phyloP scores from a whole-genome alignment of 1,284 basidiomycete species.

The Amylostereum areolatum region DNA sequence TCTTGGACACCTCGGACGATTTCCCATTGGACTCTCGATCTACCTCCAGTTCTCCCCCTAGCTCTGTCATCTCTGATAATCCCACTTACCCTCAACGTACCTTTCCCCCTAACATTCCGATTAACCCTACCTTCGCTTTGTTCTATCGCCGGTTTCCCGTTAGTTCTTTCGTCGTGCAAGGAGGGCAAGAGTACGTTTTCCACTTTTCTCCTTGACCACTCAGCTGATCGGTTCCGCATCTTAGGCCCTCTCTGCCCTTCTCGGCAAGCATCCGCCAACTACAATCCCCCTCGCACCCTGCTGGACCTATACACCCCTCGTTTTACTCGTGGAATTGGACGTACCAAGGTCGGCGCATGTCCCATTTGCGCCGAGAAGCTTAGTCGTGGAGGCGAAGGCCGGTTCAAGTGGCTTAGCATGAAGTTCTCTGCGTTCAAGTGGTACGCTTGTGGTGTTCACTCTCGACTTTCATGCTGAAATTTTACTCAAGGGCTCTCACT shows the following conservation, averaged over 20 bases:
- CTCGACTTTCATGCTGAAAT: not conserved
- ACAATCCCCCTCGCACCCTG: conserved; percentile 48
- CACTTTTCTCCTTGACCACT: not conserved
- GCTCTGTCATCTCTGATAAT: too few species aligned
- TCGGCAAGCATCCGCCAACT: conserved; percentile 27
- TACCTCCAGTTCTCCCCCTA: too few species aligned
- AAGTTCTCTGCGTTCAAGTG: conserved; percentile 81
- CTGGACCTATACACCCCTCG: conserved; percentile 75
- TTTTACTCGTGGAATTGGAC: conserved; percentile 66
- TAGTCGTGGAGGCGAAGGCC: conserved; percentile 58
- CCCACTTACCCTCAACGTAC: conserved; percentile 24
- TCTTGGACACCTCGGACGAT: too few species aligned
- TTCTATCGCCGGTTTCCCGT: conserved; percentile 65
- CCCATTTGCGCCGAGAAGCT: conserved; percentile 65
- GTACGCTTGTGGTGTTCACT: conserved; percentile 24
- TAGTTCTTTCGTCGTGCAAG: conserved; percentile 38
- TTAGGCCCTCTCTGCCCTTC: too few species aligned
- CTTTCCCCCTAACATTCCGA: conserved; percentile 41
- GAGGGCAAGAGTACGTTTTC: conserved; percentile 19
- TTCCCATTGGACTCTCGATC: too few species aligned
- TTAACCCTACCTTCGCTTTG: conserved; percentile 41
- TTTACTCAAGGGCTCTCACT: conserved; percentile 8
- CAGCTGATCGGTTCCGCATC: too few species aligned
- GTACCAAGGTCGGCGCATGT: conserved; percentile 69
- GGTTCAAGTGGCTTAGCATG: conserved; percentile 65